phyloP scores from a whole-genome alignment of 2,329 filamentous ascomycete species.

The Colletotrichum falcatum region DNA sequence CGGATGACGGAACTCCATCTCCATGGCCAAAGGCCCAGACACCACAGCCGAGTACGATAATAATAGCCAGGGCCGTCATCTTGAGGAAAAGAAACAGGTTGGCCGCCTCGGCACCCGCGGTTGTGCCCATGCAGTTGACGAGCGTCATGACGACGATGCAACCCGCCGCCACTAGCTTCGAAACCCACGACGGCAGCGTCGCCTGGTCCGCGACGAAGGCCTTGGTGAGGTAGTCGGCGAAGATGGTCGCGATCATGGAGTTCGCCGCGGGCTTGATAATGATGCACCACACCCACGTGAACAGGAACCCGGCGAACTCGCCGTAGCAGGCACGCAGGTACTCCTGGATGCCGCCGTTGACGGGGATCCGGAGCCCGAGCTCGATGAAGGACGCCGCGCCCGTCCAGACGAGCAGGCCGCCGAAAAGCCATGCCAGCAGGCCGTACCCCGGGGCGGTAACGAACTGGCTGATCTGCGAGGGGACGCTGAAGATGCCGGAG shows the following conservation, averaged over 20 bases:
- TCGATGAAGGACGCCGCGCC: conserved; percentile 61
- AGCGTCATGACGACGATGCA: conserved; percentile 53
- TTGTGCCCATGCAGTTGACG: conserved; percentile 58
- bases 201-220: conserved; percentile 46
- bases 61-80: conserved; percentile 39
- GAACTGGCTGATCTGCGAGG: conserved; percentile 56
- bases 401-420: conserved; percentile 60
- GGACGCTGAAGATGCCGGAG: conserved; percentile 60
- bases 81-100: conserved; percentile 56
- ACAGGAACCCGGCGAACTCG: conserved; percentile 56
- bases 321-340: conserved; percentile 57
- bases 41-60: conserved; percentile 43
- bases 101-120: conserved; percentile 52
- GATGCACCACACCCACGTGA: conserved; percentile 58
- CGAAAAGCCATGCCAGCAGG: conserved; percentile 56
- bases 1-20: conserved; percentile 51
- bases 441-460: conserved; percentile 57
- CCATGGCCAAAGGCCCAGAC: conserved; percentile 49
- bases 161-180: conserved; percentile 53
- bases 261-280: conserved; percentile 58
- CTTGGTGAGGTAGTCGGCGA: conserved; percentile 54
- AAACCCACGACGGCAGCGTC: conserved; percentile 43
- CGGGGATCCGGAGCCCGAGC: conserved; percentile 57
- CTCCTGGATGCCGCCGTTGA: conserved; percentile 60
- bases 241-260: conserved; percentile 58